A percentile compares a stretch with the other conserved stretches of the same genome.
These are phyloP conservation scores for Metschnikowia cerradonensis DNA, from an alignment of 805 yeast genomes.

Conservation along the genomic window DNA sequence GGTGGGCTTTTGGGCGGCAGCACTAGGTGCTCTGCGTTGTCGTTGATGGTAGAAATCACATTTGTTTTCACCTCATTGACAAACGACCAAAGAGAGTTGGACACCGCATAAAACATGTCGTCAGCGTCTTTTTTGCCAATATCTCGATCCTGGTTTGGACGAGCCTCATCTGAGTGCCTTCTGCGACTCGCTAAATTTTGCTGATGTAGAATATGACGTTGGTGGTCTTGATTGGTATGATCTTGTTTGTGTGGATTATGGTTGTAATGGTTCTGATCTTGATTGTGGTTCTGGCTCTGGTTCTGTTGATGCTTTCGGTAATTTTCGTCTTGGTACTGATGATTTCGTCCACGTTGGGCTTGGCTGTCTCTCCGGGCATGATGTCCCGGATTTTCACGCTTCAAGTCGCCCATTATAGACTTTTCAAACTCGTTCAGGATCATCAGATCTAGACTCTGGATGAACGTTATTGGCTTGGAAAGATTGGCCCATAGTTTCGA, in stretches of 20 bases:
- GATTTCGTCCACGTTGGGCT: background rate
- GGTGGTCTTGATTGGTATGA: background rate
- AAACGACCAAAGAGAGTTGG: constrained; percentile 41
- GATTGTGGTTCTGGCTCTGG: background rate
- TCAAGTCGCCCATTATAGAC: constrained; percentile 7
- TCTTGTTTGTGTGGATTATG: background rate
- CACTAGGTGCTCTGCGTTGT: background rate
- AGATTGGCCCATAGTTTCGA: constrained; percentile 23
- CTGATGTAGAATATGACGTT: background rate
- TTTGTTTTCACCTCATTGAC: constrained; percentile 36
- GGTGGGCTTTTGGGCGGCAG: background rate
- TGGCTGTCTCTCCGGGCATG: background rate
- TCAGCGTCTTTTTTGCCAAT: constrained; percentile 14
- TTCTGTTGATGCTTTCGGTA: background rate
- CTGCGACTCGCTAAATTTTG: background rate
- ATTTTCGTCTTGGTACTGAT: background rate
- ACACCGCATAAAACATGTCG: constrained; percentile 40
- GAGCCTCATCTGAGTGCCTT: background rate
- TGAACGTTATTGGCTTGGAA: constrained; percentile 53
- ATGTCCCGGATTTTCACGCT: background rate
- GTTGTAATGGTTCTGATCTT: background rate
- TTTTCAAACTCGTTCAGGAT: constrained; percentile 60
- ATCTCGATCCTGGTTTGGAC: background rate
- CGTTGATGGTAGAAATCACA: constrained; percentile 11
- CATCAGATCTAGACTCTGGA: constrained; percentile 66